Conservation (phyloP, 352 stramenopile species). For the Globisporangium cystogenes region DNA sequence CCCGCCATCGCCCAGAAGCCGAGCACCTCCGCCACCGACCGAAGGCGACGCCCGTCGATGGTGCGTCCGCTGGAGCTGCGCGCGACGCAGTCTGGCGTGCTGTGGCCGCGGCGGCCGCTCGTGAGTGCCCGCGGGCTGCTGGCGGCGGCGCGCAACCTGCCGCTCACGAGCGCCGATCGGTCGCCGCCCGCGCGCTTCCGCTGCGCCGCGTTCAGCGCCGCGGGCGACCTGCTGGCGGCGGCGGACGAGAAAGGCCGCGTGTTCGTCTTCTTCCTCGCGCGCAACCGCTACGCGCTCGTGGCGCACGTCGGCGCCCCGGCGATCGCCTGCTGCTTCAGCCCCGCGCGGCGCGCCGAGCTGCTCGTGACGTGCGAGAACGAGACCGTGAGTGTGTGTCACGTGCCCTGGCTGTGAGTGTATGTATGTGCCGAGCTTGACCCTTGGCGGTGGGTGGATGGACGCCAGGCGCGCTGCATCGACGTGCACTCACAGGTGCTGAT, state of each 20-base stretch:
- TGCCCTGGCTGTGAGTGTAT: neutral
- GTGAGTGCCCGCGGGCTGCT: slow-evolving; percentile 66
- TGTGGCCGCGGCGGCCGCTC: slow-evolving; percentile 67
- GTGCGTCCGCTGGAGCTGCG: slow-evolving; percentile 62
- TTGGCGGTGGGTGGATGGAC: too few relatives aligned
- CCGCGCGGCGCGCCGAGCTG: slow-evolving; percentile 57
- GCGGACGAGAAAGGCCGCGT: slow-evolving; percentile 74
- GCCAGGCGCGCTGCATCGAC: slow-evolving; percentile 62
- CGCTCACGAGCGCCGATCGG: slow-evolving; percentile 54
- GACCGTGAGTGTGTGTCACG: slow-evolving; percentile 23
- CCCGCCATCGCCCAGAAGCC: too few relatives aligned
- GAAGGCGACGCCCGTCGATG: too few relatives aligned
- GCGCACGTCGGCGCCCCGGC: slow-evolving; percentile 56
- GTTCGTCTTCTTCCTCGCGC: slow-evolving; percentile 74
- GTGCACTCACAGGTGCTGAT: slow-evolving; percentile 68
- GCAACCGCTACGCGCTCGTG: slow-evolving; percentile 72
- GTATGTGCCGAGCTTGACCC: too few relatives aligned
- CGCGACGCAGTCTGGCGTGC: slow-evolving; percentile 60
- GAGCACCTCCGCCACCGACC: too few relatives aligned
- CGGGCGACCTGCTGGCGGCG: slow-evolving; percentile 59
- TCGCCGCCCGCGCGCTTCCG: slow-evolving; percentile 37
- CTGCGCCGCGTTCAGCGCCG: slow-evolving; percentile 58
- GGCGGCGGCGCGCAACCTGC: slow-evolving; percentile 62
- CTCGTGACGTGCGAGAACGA: slow-evolving; percentile 84
- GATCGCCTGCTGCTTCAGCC: slow-evolving; percentile 67